These are phyloP conservation scores for Chaetomidium leptoderma DNA, from an alignment of 495 filamentous ascomycete genomes.

Conservation along the genomic window DNA sequence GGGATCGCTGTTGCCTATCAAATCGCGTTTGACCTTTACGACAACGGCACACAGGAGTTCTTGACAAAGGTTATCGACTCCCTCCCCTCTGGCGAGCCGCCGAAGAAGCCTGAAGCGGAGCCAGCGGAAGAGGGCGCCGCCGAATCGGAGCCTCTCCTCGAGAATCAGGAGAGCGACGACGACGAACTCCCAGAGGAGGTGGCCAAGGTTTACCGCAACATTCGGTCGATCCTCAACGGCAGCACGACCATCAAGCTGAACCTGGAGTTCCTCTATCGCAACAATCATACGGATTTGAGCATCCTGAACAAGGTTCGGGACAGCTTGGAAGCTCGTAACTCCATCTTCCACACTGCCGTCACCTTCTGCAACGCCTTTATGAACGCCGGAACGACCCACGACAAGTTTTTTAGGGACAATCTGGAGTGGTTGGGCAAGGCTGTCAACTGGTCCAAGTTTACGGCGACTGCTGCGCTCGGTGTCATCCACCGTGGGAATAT, in stretches of 20 bases:
- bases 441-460: constrained; percentile 99
- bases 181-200: constrained; percentile 45
- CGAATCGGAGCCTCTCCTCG: constrained; percentile 45
- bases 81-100: constrained; percentile 59
- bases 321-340: constrained; percentile 90
- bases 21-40: constrained; percentile 95
- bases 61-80: constrained; percentile 81
- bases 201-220: constrained; percentile 64
- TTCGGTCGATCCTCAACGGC: constrained; percentile 82
- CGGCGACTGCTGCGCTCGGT: constrained; percentile 91
- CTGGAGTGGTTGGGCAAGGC: constrained; percentile 98
- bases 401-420: constrained; percentile 96
- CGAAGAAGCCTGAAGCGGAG: constrained; percentile 48
- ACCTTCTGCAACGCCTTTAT: constrained; percentile 98
- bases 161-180: constrained; percentile 31
- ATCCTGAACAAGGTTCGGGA: constrained; percentile 96
- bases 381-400: constrained; percentile 97
- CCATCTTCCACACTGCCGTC: constrained; percentile 95
- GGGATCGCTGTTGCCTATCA: constrained; percentile 88
- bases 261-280: constrained; percentile 92
- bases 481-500: constrained; percentile 96
- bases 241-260: constrained; percentile 90
- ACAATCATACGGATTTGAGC: constrained; percentile 74
- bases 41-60: constrained; percentile 97
- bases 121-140: constrained; percentile 48